Evolutionary conservation across 108 stramenopile genomes (phyloP), one percentile per base, ranked within the genome.

Genomic region (Nannochloropsis salina): DNA sequence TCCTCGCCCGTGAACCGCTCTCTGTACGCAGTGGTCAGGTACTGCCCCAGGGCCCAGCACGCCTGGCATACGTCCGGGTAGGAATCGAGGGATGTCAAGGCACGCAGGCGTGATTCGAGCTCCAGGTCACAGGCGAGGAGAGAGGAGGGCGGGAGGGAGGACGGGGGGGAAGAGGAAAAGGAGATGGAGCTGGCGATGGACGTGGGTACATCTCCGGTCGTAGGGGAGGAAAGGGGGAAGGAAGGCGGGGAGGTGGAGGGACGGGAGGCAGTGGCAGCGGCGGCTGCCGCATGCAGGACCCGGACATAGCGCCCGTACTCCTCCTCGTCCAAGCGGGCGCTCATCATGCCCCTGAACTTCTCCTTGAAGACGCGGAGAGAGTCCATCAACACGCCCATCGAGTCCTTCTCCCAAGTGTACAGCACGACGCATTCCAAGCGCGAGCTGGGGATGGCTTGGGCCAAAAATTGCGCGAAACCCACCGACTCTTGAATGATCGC

Each of bases 401-500:
- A 74, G 6, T 74, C 61, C 61, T 74, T 74, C 6, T 74, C 61
- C 61, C 61, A 74, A 15, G 61, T 74, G 61, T 74, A 74, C 20
- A 74, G 61, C n/a, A 74, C 61, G 6, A 74, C n/a, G 61, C 61
- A n/a, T n/a, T 74, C 61, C 61, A 74, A 6, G 15, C n/a, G 15
- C 61, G 3, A 2, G 61, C 61, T 74, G 0, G 61, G 61, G 20
- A 74, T n/a, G 61, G 61, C 61, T n/a, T 74, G 61, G 3, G 61
- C 61, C 61, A 74, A n/a, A 6, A 74, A 74, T 6, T 74, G 61
- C n/a, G 61, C 61, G 5, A 74, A n/a, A 74, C 61, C 61, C 61
- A 74, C 61, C 61, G 61, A 74, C 61, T 74, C 61, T 74, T 74
- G 61, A 74, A 74, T 74, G 4, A 74, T n/a, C n/a, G 61, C 61